These are phyloP conservation scores for Exserohilum turcica DNA, from an alignment of 2,329 filamentous ascomycete genomes.

Conservation along the genomic window DNA sequence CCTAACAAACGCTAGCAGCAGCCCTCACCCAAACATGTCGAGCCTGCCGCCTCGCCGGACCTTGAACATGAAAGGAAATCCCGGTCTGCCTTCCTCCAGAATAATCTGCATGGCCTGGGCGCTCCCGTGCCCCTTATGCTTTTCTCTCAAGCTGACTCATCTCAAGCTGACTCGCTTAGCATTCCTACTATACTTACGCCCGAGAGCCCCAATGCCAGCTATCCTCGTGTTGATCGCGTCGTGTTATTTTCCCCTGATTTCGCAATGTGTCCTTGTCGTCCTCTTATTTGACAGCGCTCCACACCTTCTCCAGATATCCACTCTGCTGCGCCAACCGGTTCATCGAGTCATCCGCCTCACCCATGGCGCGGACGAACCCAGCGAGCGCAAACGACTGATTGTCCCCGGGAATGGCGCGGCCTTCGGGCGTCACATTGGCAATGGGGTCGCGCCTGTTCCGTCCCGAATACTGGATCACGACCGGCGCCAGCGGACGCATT, in stretches of 20 bases:
- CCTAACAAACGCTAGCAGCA: background rate
- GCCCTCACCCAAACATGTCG: background rate
- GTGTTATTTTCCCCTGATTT: background rate
- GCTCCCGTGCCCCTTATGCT: background rate
- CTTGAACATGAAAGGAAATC: background rate
- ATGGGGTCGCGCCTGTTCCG: background rate
- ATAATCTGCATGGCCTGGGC: background rate
- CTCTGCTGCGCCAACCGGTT: background rate
- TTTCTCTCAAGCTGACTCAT: background rate
- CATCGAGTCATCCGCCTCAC: slow-evolving; percentile 1
- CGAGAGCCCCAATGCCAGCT: background rate
- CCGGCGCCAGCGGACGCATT: background rate
- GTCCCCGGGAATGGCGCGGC: background rate
- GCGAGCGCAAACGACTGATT: background rate
- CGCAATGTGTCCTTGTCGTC: background rate
- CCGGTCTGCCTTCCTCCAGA: background rate
- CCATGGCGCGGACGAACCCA: slow-evolving; percentile 1
- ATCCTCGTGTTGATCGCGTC: background rate
- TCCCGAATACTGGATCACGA: background rate
- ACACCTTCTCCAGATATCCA: background rate
- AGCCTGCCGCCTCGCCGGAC: background rate
- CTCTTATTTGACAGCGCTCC: background rate
- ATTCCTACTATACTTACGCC: background rate
- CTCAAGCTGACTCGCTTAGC: background rate
- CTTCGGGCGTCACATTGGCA: background rate